These are phyloP conservation scores for Cryphonectria radicalis DNA, from an alignment of 2,329 filamentous ascomycete genomes.

Conservation along the genomic window DNA sequence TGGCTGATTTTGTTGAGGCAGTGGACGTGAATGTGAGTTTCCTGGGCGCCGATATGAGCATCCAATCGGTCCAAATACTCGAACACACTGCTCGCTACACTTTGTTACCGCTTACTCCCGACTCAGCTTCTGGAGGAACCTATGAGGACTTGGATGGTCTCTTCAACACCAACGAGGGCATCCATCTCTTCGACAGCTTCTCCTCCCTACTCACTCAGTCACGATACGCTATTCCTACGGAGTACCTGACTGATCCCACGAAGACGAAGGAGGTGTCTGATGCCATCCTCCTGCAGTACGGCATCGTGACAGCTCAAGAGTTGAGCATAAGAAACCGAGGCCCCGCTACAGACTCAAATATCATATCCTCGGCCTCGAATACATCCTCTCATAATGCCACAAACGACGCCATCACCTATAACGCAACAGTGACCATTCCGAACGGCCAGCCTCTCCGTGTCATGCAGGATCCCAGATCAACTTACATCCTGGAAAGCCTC, in stretches of 20 bases:
- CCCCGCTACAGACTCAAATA: neutral
- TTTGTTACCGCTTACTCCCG: neutral
- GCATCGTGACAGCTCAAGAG: neutral
- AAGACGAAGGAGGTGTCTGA: neutral
- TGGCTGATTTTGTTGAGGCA: neutral
- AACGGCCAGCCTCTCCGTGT: neutral
- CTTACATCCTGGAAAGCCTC: neutral
- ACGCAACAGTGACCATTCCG: neutral
- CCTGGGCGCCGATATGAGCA: neutral
- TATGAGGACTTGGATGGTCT: neutral
- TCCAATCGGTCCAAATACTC: neutral
- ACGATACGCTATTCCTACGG: neutral
- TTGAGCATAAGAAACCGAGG: neutral
- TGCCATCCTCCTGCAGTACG: neutral
- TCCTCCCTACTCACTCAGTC: neutral
- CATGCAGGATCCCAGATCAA: neutral
- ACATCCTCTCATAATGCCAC: neutral
- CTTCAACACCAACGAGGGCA: neutral
- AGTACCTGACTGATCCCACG: neutral
- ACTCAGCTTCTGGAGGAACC: neutral
- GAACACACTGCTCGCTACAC: neutral
- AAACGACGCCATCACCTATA: neutral
- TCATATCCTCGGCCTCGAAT: neutral
- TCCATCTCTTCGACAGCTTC: neutral
- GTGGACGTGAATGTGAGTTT: neutral